phyloP scores from a whole-genome alignment of 352 stramenopile species.

The Plasmopara viticola region DNA sequence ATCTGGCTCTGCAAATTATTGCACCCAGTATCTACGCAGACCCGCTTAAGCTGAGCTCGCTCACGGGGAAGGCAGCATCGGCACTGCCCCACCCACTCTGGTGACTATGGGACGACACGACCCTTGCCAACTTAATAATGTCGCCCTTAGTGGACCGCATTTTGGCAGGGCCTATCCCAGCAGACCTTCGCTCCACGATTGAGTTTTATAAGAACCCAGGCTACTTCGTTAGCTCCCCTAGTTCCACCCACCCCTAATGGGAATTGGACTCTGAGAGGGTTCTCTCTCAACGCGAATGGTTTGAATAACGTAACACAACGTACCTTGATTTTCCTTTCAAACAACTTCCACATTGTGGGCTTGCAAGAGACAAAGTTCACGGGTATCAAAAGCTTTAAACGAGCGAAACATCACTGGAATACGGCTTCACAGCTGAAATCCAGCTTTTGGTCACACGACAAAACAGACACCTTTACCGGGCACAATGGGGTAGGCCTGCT shows the following conservation, averaged over 20 bases:
- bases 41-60: not conserved
- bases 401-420: slow-evolving; percentile 1
- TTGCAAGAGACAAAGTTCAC: not conserved
- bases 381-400: slow-evolving; percentile 1
- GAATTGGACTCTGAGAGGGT: not conserved
- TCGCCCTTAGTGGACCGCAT: not conserved
- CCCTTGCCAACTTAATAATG: not conserved
- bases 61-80: not conserved
- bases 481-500: not conserved
- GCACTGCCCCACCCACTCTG: not conserved
- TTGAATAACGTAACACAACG: not conserved
- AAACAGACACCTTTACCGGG: not conserved
- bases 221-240: not conserved
- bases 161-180: not conserved
- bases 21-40: slow-evolving; percentile 2
- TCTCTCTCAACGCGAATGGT: not conserved
- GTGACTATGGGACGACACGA: not conserved
- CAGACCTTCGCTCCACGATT: not conserved
- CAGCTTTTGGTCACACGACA: slow-evolving; percentile 2
- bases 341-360: not conserved
- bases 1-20: slow-evolving; percentile 2
- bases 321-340: not conserved
- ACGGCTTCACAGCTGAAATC: slow-evolving; percentile 1
- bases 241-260: not conserved
- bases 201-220: not conserved